A percentile compares a stretch with the other conserved stretches of the same genome.
Evolutionary conservation across 441 rosid species (phyloP).

Genomic region (Rhodomyrtus psidioides): DNA sequence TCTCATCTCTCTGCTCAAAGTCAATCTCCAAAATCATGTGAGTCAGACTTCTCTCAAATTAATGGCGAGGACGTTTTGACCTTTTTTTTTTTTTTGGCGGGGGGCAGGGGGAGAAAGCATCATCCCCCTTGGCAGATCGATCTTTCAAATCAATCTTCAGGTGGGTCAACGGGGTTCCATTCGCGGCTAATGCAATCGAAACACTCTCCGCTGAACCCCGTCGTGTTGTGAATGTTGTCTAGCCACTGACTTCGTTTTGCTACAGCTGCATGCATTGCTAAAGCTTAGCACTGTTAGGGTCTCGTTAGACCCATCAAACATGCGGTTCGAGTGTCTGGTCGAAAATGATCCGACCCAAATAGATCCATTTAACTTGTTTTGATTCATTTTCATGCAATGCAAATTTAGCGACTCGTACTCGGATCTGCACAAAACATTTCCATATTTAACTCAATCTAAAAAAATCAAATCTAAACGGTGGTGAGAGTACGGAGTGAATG

Average conservation of each 20-base stretch:
- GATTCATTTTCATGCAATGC: no score
- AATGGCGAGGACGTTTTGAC: constrained; percentile 25
- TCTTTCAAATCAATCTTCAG: not conserved
- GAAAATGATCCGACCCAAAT: no score
- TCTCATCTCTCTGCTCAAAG: not conserved
- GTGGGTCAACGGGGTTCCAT: not conserved
- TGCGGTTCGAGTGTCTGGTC: no score
- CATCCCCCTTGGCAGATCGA: not conserved
- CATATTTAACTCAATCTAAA: no score
- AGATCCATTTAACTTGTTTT: no score
- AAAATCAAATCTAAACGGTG: no score
- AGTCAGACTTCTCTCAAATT: constrained; percentile 19
- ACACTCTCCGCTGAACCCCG: not conserved
- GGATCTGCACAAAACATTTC: no score
- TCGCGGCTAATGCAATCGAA: not conserved
- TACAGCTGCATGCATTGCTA: not conserved
- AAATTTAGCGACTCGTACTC: no score
- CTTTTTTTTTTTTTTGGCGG: constrained; percentile 1
- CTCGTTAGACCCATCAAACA: not conserved
- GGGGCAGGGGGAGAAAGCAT: not conserved
- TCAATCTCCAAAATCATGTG: constrained; percentile 20
- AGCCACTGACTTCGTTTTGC: not conserved
- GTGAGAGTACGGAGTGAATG: no score
- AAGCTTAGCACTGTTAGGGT: not conserved
- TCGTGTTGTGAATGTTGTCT: not conserved